phyloP scores from a whole-genome alignment of 768 basidiomycete species.

The Clitopilus passeckerianus region DNA sequence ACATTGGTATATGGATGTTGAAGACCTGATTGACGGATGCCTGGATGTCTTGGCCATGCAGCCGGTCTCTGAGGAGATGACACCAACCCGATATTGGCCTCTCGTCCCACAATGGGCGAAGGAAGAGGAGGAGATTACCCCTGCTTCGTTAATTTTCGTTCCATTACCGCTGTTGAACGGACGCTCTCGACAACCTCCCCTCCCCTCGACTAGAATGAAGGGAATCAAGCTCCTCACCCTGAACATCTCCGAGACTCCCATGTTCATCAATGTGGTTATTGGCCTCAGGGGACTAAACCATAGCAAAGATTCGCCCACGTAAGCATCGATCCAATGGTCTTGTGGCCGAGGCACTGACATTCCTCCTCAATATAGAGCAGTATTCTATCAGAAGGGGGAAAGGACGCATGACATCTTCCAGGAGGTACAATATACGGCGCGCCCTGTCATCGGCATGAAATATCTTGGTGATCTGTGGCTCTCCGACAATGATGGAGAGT shows the following conservation, averaged over 20 bases:
- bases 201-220: not conserved
- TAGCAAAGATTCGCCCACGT: not conserved
- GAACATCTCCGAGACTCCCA: not conserved
- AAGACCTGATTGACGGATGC: not conserved
- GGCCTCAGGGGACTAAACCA: not conserved
- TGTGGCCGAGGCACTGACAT: not conserved
- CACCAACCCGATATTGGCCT: not conserved
- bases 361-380: not conserved
- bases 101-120: not conserved
- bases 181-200: not conserved
- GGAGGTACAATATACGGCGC: not conserved
- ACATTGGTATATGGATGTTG: not conserved
- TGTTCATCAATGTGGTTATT: not conserved
- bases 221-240: not conserved
- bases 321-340: not conserved
- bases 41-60: not conserved
- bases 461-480: not conserved
- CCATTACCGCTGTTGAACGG: not conserved
- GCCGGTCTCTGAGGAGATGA: not conserved
- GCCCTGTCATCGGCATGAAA: not conserved
- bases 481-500: not conserved
- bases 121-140: not conserved
- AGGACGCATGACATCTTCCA: not conserved
- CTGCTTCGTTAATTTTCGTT: not conserved
- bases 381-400: not conserved